Evolutionary conservation across 1,139 yeast species (phyloP).

Genomic region (Zhuliangozyma parablackwelliae): DNA sequence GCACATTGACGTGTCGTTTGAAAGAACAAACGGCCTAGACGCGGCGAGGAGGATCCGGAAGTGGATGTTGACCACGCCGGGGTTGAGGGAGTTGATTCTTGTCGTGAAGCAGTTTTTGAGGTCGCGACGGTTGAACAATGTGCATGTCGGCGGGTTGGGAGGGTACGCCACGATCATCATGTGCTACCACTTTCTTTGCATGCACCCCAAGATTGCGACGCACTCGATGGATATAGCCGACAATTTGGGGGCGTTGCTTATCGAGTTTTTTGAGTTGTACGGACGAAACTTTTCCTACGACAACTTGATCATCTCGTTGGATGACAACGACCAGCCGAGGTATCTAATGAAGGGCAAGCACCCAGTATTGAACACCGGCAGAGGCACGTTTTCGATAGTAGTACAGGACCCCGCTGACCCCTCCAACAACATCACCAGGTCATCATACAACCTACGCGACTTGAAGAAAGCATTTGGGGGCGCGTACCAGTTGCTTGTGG

Average conservation of each 20-base stretch:
- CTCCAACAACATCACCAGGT: constrained; percentile 76
- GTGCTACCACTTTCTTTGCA: constrained; percentile 72
- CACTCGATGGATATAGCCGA: constrained; percentile 62
- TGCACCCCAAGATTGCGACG: constrained; percentile 77
- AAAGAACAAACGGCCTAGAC: constrained; percentile 76
- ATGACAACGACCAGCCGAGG: constrained; percentile 41
- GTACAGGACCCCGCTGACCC: constrained; percentile 91
- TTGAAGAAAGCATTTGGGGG: constrained; percentile 87
- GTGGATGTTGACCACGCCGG: constrained; percentile 76
- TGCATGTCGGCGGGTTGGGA: constrained; percentile 95
- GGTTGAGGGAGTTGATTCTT: constrained; percentile 77
- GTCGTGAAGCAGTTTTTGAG: constrained; percentile 84
- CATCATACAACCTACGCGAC: constrained; percentile 77
- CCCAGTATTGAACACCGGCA: constrained; percentile 49
- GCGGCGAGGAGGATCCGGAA: constrained; percentile 77
- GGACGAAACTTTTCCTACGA: constrained; percentile 91
- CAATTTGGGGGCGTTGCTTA: constrained; percentile 81
- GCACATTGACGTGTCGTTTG: constrained; percentile 89
- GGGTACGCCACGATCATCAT: constrained; percentile 90
- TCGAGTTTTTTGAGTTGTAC: constrained; percentile 93
- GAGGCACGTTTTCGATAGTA: constrained; percentile 63
- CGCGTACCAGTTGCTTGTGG: constrained; percentile 77
- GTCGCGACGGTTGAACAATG: constrained; percentile 77
- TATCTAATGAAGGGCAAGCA: constrained; percentile 58
- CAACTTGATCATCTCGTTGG: constrained; percentile 62